Base-by-base conservation (phyloP, 805 yeast species). In the Metschnikowia gelsemii region DNA sequence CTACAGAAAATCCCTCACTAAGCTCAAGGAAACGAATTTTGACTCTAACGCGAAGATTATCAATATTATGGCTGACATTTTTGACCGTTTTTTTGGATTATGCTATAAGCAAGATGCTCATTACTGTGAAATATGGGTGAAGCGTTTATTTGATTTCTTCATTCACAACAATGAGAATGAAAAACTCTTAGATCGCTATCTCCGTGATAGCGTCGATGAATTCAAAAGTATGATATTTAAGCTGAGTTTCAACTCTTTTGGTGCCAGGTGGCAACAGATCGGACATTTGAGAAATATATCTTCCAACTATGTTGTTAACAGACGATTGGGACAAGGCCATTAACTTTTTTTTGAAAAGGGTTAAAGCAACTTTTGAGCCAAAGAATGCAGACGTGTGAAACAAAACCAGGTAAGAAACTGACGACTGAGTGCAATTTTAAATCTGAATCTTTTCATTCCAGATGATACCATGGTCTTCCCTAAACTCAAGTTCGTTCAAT, bases 11-110 rank as follows among this genome's bases (percentile, higher is more conserved):
- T 35, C 49, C 4, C 39, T 50, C 6, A 33, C 27, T 12, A 34
- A n/a, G 21, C 38, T 48, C 7, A 30, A 34, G 4, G 37, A 30
- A 8, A 16, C 26, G 5, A 26, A 32, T 12, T 32, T 28, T 17
- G 46, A 43, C 19, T 35, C 36, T 12, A 35, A 35, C 9, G 43
- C 41, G 28, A 38, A 40, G 8, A 29, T 43, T 5, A 21, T 46
- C 3, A 17, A 25, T 11, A 16, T 29, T 4, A 26, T 43, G 45
- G 49, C 50, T 6, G 45, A 35, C 18, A 22, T 40, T n/a, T 48
- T 46, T 16, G 50, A 48, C 32, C 48, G 52, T 8, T 50, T 42
- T 26, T 48, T 48, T 23, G 52, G 48, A 0, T 34, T 35, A 14
- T 45, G 50, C 31, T 50, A 42, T 20, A 41, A 38, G 23, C 12